These are phyloP conservation scores for Ganoderma lingzhi DNA, from an alignment of 1,284 basidiomycete genomes.

Conservation along the genomic window DNA sequence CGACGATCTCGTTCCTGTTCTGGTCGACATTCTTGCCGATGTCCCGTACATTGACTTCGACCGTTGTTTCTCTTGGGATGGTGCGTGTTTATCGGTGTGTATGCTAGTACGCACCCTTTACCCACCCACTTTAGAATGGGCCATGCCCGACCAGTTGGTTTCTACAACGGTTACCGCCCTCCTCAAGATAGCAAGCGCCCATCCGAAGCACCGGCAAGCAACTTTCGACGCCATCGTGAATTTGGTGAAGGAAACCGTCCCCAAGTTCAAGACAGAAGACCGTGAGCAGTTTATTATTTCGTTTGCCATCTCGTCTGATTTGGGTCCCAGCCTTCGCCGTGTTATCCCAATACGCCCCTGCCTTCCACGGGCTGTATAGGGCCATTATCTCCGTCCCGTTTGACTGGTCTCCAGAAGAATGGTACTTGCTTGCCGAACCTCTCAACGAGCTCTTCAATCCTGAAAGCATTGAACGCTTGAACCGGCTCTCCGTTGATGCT, in stretches of 20 bases:
- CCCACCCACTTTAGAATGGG: conserved; percentile 63
- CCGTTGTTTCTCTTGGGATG: conserved; percentile 78
- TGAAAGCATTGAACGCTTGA: conserved; percentile 71
- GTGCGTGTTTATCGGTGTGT: conserved; percentile 46
- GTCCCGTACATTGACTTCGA: conserved; percentile 82
- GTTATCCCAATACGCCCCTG: conserved; percentile 80
- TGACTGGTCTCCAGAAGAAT: conserved; percentile 76
- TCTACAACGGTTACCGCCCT: conserved; percentile 80
- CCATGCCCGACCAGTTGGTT: conserved; percentile 83
- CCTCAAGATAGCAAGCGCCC: conserved; percentile 66
- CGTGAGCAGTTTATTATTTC: conserved; percentile 51
- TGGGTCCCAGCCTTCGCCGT: conserved; percentile 65
- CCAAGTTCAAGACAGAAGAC: conserved; percentile 59
- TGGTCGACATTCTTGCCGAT: conserved; percentile 73
- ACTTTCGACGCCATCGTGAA: conserved; percentile 64
- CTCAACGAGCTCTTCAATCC: conserved; percentile 67
- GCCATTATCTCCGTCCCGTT: conserved; percentile 84
- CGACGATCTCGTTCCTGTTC: conserved; percentile 56
- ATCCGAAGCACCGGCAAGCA: conserved; percentile 55
- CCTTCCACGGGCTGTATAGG: conserved; percentile 88
- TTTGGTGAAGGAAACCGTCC: conserved; percentile 67
- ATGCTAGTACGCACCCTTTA: neutral
- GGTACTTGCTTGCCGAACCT: conserved; percentile 63
- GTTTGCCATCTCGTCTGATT: neutral
- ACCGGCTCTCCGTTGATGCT: conserved; percentile 70